These are phyloP conservation scores for Backusella luteola DNA, from an alignment of 192 early-diverging fungal species.

Conservation along the genomic window DNA sequence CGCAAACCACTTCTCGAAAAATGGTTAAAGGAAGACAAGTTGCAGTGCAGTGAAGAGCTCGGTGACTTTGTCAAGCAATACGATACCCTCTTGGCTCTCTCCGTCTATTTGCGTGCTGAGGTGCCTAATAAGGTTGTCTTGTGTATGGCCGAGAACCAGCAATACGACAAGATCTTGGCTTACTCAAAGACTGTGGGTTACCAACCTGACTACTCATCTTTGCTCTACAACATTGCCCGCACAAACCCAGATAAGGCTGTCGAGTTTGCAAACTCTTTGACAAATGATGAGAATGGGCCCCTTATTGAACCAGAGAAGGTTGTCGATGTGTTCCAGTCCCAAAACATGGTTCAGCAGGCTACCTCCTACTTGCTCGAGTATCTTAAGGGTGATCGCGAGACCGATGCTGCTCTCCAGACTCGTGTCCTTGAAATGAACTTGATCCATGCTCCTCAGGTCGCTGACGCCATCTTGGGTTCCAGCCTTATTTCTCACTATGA, in stretches of 20 bases:
- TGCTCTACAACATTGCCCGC: conserved; percentile 91
- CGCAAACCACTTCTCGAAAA: conserved; percentile 94
- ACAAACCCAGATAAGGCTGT: conserved; percentile 90
- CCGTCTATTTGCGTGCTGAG: conserved; percentile 93
- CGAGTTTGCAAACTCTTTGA: conserved; percentile 88
- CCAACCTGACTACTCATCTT: conserved; percentile 85
- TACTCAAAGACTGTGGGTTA: conserved; percentile 96
- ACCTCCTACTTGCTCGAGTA: conserved; percentile 97
- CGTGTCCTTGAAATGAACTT: conserved; percentile 97
- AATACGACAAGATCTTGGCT: conserved; percentile 94
- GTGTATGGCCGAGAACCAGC: conserved; percentile 95
- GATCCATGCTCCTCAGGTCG: conserved; percentile 95
- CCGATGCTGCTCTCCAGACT: conserved; percentile 92
- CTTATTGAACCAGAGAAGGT: conserved; percentile 83
- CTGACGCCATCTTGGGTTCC: conserved; percentile 96
- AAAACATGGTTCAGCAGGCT: conserved; percentile 95
- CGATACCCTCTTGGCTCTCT: conserved; percentile 88
- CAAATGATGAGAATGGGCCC: conserved; percentile 80
- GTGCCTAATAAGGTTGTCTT: conserved; percentile 91
- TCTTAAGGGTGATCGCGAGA: conserved; percentile 88
- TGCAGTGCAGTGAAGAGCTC: conserved; percentile 97
- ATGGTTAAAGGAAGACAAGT: conserved; percentile 99
- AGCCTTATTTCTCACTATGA: conserved; percentile 97
- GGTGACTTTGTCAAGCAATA: conserved; percentile 95
- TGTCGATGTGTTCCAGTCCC: conserved; percentile 88